phyloP scores from a whole-genome alignment of 257 asterid genomes.

The Thymus mandschuricus region DNA sequence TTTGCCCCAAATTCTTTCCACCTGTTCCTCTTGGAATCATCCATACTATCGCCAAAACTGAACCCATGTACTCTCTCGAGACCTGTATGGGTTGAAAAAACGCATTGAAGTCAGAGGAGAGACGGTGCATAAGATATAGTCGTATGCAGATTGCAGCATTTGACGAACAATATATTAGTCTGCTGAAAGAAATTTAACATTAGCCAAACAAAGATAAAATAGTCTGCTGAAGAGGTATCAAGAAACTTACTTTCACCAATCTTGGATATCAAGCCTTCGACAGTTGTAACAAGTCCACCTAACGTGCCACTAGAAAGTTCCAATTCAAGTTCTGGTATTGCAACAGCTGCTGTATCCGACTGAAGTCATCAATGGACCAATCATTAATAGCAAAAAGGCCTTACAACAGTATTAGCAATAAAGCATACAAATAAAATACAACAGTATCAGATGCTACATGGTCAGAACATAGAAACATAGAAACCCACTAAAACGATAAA shows the following conservation, averaged over 20 bases:
- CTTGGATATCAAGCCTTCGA: conserved; percentile 88
- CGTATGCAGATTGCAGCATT: background rate
- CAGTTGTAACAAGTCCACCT: conserved; percentile 94
- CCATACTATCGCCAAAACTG: conserved; percentile 91
- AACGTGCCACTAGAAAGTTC: conserved; percentile 87
- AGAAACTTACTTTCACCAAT: conserved; percentile 78
- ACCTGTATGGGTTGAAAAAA: conserved; percentile 50
- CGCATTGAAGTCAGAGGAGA: conserved; percentile 11
- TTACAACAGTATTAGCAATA: background rate
- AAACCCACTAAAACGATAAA: too few species aligned
- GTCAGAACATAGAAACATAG: too few species aligned
- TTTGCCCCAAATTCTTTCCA: conserved; percentile 78
- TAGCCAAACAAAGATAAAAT: too few species aligned
- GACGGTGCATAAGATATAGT: background rate
- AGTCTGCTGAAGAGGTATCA: background rate
- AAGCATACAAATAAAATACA: background rate
- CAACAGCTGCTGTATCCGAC: conserved; percentile 90
- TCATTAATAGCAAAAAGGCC: conserved; percentile 29
- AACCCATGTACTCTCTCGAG: conserved; percentile 88
- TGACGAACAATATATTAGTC: background rate
- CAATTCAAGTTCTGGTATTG: conserved; percentile 84
- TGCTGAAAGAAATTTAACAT: background rate
- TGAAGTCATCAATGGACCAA: conserved; percentile 34
- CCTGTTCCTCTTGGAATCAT: conserved; percentile 57
- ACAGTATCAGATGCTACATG: background rate